Evolutionary conservation across 305 asterid species (phyloP), one percentile per base, ranked within the genome.

Genomic region (Fraxinus xanthoxyloides): DNA sequence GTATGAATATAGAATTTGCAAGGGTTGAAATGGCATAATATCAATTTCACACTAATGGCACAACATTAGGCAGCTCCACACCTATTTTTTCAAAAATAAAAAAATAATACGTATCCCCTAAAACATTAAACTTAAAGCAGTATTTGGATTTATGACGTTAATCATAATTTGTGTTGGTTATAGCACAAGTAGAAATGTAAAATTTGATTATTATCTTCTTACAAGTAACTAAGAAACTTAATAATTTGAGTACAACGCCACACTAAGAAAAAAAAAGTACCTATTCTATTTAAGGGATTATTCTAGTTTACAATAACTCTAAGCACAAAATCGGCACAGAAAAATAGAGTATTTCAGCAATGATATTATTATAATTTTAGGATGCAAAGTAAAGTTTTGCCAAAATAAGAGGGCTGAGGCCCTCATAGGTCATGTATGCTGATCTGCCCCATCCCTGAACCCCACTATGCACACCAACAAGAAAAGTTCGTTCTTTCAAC

Each of bases 1-100:
- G 74, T 46, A 69, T 81, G 79, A 77, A 59, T 76, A 48, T 67
- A 35, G 36, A 84, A 82, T 86, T 51, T 81, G 77, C 23, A 19
- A 76, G 88, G 90, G 85, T 84, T 61, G 80, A 86, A 85, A 81
- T 86, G 84, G 83, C 85, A 89, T 65, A 69, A 77, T 79, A 70
- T 84, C 75, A 73, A 82, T 87, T 85, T 80, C 87, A 82, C 46
- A 82, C 59, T 23, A 19, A 56, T 72, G 34, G 32, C 67, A 19
- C 24, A 63, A 26, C 36, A 72, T 13, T 24, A 43, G 48, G 43
- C 65, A 61, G 19, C 36, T 67, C 56, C 67, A 79, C 26, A 26
- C 19, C 28, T 77, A 31, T 34, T 35, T 78, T 24, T 10, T 35
- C 35, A 56, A 9, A 31, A 77, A 2, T 2, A 13, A 46, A 46